Evolutionary conservation across 805 yeast species (phyloP), one percentile per base, ranked within the genome.

Genomic region (Candida silvicultrix): DNA sequence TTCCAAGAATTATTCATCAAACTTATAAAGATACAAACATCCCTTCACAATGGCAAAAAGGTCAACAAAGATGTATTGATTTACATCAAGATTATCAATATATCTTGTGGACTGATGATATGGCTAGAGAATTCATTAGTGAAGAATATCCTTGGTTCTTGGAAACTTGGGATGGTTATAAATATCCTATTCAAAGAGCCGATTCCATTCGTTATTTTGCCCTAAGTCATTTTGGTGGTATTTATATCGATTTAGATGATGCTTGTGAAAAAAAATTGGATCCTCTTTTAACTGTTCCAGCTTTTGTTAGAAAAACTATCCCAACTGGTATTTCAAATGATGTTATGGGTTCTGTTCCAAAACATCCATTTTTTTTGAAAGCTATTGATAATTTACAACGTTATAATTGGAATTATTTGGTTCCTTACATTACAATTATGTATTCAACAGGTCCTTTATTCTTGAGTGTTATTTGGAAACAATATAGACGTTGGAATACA

Each of bases 281-380:
- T 61, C 95, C 95, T 1, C 67, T 90, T 47, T 74, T 89, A 48
- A 75, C 83, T 2, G 85, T 81, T 5, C 90, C 95, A 1, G 95
- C 95, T 2, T 87, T 87, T 69, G 89, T 86, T 14, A 74, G 97
- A 52, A 86, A 87, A 60, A 89, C 97, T 1, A 67, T 77, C 5
- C 97, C 97, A 22, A 85, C 95, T 0, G 97, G 97, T 44, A 80
- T 90, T 37, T 86, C 96, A 5, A 90, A 90, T 63, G 96, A 89
- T 62, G 89, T 89, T 15, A 85, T 90, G 95, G 96, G 95, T 11
- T 70, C 92, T 3, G 83, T 85, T 12, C 96, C 95, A 31, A 70
- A 74, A 42, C 97, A 90, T 64, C 96, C 96, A 3, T 87, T 89
- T 66, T 88, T 87, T 69, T 63, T 75, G 41, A 82, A 81, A 58